Base-by-base conservation (phyloP, 257 asterid genomes). In the Cruciata laevipes region DNA sequence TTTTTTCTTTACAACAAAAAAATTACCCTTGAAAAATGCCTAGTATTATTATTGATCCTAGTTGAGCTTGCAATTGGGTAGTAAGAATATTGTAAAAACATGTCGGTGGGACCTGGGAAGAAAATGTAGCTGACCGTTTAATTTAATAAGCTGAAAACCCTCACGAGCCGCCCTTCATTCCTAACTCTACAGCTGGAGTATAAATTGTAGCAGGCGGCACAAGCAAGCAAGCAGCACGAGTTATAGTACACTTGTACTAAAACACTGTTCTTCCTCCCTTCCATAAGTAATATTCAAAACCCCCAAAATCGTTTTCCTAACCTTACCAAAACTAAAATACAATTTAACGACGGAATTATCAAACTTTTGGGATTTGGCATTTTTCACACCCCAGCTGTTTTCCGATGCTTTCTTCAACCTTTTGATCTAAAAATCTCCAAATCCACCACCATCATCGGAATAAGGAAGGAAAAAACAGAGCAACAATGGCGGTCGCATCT, bases 401-500 rank as follows among this genome's bases (percentile, higher is more conserved):
- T 3, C 35, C 24, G 25, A 70, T 20, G 53, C n/a, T 69, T 62
- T 47, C 51, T 11, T 10, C 51, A 25, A 51, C 52, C 40, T 52
- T 47, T 14, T 69, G 74, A 69, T 56, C 70, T 24, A 3, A 14
- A 14, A 47, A 47, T 47, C 55, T 42, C 51, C 51, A 42, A 42
- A 42, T 18, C 20, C 58, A 52, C 21, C 58, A 5, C 17, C 8
- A 27, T n/a, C n/a, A 27, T 27, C 30, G 2, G 30, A 27, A 27
- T 1, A 27, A 27, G 30, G 30, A 23, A 17, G 3, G 16, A 16
- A 53, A 52, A 33, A 56, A 38, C 63, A 58, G 27, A 55, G 30
- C 9, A 23, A 75, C 32, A 70, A 87, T 89, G 93, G 88, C 93
- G 70, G 81, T 66, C 69, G 67, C 77, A 25, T 76, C 83, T 25